Evolutionary conservation across 2,329 filamentous ascomycete genomes (phyloP).

Genomic region (Plenodomus tracheiphilus): DNA sequence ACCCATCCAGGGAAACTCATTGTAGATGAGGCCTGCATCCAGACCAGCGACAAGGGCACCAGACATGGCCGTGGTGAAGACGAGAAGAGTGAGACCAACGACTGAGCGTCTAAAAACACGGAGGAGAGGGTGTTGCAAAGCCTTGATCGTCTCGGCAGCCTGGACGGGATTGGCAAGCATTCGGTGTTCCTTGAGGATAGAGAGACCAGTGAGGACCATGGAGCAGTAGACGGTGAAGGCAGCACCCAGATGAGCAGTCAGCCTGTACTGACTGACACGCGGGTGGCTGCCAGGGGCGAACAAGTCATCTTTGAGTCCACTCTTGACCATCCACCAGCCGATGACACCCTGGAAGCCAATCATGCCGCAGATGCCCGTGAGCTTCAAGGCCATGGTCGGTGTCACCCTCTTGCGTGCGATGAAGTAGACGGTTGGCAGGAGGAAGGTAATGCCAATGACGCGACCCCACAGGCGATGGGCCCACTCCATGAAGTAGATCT

Average conservation of each 20-base stretch:
- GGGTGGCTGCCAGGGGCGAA: conserved; percentile 90
- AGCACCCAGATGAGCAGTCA: conserved; percentile 85
- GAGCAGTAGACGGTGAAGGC: conserved; percentile 92
- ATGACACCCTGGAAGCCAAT: conserved; percentile 95
- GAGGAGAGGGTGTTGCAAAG: conserved; percentile 67
- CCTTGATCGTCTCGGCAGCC: conserved; percentile 62
- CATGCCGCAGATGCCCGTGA: conserved; percentile 81
- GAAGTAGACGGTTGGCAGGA: conserved; percentile 87
- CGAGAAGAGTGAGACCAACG: conserved; percentile 69
- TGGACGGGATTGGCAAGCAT: conserved; percentile 69
- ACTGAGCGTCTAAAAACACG: conserved; percentile 73
- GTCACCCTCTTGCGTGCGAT: conserved; percentile 79
- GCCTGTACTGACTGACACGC: conserved; percentile 89
- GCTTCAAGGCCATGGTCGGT: conserved; percentile 72
- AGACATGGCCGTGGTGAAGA: conserved; percentile 91
- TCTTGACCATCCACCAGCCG: conserved; percentile 99
- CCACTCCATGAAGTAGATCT: conserved; percentile 99
- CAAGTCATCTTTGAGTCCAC: conserved; percentile 90
- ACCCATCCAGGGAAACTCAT: conserved; percentile 97
- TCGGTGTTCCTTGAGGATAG: conserved; percentile 76
- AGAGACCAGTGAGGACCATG: conserved; percentile 89
- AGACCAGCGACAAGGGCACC: conserved; percentile 92
- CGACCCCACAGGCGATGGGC: conserved; percentile 92
- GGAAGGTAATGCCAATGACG: conserved; percentile 85
- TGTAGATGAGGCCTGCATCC: conserved; percentile 96